Conservation (phyloP, 257 asterid genomes). For the Nicotiana sylvestris region DNA sequence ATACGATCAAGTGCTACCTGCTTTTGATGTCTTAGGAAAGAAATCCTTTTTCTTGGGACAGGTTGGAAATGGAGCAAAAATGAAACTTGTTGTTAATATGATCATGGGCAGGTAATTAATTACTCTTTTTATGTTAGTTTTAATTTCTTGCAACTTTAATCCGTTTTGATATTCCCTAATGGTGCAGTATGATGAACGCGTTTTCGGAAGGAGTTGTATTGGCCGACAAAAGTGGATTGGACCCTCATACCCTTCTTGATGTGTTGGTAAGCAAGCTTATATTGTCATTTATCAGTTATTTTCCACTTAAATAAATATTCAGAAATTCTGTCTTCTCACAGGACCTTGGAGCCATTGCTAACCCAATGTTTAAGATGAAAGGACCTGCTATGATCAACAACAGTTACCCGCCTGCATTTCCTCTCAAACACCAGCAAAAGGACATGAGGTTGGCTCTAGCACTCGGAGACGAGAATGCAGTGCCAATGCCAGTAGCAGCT, state of each 20-base stretch:
- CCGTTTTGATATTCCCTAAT: slow-evolving; percentile 10
- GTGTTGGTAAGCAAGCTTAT: slow-evolving; percentile 58
- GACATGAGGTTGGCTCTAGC: slow-evolving; percentile 97
- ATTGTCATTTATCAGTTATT: background rate
- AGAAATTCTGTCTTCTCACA: slow-evolving; percentile 24
- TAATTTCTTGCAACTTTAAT: no score
- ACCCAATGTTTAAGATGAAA: slow-evolving; percentile 92
- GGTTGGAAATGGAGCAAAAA: slow-evolving; percentile 94
- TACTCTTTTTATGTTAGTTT: background rate
- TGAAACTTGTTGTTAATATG: slow-evolving; percentile 99
- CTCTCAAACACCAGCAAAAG: slow-evolving; percentile 95
- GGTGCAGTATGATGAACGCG: slow-evolving; percentile 91
- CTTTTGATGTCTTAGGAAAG: slow-evolving; percentile 84
- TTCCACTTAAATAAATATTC: slow-evolving; percentile 1
- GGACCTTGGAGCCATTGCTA: slow-evolving; percentile 95
- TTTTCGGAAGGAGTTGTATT: slow-evolving; percentile 89
- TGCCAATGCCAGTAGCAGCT: slow-evolving; percentile 95
- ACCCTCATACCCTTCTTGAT: slow-evolving; percentile 77
- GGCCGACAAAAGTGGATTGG: slow-evolving; percentile 90
- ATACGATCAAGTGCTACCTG: slow-evolving; percentile 67
- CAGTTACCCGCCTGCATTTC: slow-evolving; percentile 82
- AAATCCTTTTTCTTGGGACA: slow-evolving; percentile 80
- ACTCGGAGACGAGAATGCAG: slow-evolving; percentile 83
- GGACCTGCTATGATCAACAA: slow-evolving; percentile 79
- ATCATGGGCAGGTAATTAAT: slow-evolving; percentile 88